Conservation (phyloP, 257 asterid genomes). For the Solanum megistacrolobum region DNA sequence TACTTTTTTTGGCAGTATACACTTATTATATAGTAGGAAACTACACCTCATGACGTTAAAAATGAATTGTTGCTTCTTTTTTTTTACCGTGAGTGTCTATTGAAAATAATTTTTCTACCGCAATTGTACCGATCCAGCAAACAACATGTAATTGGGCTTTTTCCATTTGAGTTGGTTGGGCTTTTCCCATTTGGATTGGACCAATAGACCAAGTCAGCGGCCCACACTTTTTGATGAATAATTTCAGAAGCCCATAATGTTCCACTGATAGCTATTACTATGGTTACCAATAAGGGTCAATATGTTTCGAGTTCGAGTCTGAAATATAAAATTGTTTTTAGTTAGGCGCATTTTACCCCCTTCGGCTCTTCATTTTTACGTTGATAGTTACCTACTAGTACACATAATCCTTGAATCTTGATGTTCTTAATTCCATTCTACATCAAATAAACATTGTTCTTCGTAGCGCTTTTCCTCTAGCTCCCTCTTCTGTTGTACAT, state of each 20-base stretch:
- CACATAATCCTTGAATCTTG: background rate
- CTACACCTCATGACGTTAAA: too few species aligned
- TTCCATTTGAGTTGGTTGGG: background rate
- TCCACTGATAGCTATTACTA: background rate
- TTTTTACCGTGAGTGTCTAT: too few species aligned
- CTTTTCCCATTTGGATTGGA: background rate
- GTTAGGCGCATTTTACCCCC: background rate
- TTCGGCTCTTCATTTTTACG: background rate
- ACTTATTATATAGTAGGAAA: too few species aligned
- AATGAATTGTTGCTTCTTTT: too few species aligned
- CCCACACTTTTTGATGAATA: background rate
- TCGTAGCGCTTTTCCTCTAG: background rate
- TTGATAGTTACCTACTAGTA: background rate
- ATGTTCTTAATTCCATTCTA: background rate
- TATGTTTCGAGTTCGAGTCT: fast-evolving
- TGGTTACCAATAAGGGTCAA: background rate
- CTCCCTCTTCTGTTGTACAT: background rate
- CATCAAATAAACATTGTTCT: background rate
- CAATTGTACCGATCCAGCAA: background rate
- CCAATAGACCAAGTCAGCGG: background rate
- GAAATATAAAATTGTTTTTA: fast-evolving
- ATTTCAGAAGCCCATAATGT: background rate
- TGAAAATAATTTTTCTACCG: too few species aligned
- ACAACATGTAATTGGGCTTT: background rate
- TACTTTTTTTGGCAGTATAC: too few species aligned